Evolutionary conservation across 1,139 yeast species (phyloP), one percentile per base, ranked within the genome.

Genomic region (Sugiyamaella neomexicana): DNA sequence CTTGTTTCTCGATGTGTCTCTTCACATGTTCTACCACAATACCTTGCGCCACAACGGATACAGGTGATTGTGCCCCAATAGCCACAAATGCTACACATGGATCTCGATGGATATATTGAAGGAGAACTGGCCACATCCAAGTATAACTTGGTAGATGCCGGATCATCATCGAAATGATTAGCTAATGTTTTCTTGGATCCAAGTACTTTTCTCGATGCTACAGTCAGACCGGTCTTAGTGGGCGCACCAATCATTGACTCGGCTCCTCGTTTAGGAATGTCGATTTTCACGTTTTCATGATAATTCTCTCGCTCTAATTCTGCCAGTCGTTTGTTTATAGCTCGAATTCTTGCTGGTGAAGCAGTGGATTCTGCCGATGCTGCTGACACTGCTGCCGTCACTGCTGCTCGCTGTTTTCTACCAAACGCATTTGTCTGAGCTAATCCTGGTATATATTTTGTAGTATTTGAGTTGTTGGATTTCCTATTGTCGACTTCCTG

Each of bases 91-190:
- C 68, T 61, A 58, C 79, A 75, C 39, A 73, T 56, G 1, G 62
- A 59, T 9, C 69, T 59, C 6, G 67, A 54, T 1, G 79, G 77
- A 55, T 73, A 74, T 15, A 49, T 51, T 6, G 76, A 66, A 1
- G 71, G 67, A 10, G 53, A 55, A 1, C 72, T 63, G 0, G 71
- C 69, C 15, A 70, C 68, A 4, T 65, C 62, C 38, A 60, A 53
- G 50, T 66, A 70, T 27, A 59, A 56, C 37, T 60, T 63, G 2
- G 72, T 66, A 7, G 70, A 66, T 8, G 58, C 55, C 1, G 70
- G 71, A 53, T 75, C 78, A 55, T 75, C 79, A 54, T 75, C 79
- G 39, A 73, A 64, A 52, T 72, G 70, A 53, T 75, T 75, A 5
- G 66, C 64, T 20, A 75, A 60, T 1, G 75, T 68, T 58, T 75